Base-by-base conservation (phyloP, 2,329 filamentous ascomycete genomes). In the Ciborinia camelliae region DNA sequence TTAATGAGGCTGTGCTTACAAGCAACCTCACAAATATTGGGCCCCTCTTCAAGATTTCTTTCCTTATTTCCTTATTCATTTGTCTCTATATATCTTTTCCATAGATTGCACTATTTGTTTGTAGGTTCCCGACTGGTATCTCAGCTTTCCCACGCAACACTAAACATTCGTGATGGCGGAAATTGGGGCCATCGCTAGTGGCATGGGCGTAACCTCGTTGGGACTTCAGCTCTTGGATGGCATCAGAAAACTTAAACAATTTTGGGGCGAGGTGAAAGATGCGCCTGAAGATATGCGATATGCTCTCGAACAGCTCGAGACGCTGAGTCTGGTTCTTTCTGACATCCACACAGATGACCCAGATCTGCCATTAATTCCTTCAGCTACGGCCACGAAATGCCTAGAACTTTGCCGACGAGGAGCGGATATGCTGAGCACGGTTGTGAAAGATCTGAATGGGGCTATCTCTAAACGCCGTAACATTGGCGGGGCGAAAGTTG, bases 231-330 rank as follows among this genome's bases (percentile, higher is more conserved):
- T 53, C 30, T 15, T 53, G 30, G 20, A 37, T 14, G 30, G 51
- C 20, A 6, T 37, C 14, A n/a, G 30, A 35, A 61, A 61, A n/a
- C 23, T 51, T 4, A 61, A 61, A 61, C 9, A 32, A 28, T 61
- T 61, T 5, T 61, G 58, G 35, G 47, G 52, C 2, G 9, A 35
- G 5, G 32, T 61, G 4, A 41, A 61, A 39, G 58, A 61, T n/a
- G 47, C 58, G 12, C 35, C 58, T 6, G 26, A 51, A 28, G 32
- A 61, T 41, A 39, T 61, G 10, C 58, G 23, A n/a, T 15, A 61
- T 18, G 3, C 45, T 12, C 35, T 61, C n/a, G 26, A 37, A 28
- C 45, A 61, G 32, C 43, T 61, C 45, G 45, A 61, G 1, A n/a
- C 32, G 18, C 3, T 41, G 15, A 39, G 30, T 32, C 10, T 35